Base-by-base conservation (phyloP, 306 rosid genomes). In the Rubus parviflorus region DNA sequence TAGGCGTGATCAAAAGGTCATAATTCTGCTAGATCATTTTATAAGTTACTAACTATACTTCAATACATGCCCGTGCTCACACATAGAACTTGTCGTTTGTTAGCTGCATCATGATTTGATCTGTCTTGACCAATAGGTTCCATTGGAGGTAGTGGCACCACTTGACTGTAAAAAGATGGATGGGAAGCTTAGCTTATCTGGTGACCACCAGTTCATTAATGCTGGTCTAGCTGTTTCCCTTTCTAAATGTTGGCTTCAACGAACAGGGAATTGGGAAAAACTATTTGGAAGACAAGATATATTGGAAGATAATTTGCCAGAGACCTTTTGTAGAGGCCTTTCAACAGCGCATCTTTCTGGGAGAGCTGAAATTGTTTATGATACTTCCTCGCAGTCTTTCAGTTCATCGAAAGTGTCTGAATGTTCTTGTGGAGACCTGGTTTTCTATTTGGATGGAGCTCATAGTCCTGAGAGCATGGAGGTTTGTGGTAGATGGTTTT, bases 391-490 rank as follows among this genome's bases (percentile, higher is more conserved):
- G 6, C 20, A 78, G 58, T 79, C 86, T 19, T 68, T 48, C 67
- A 61, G 68, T 70, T 68, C 87, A 35, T 65, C 84, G 23, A 63
- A 72, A 4, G 51, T 51, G 60, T 77, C 88, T 40, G 85, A 79
- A 70, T 82, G 73, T 70, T 68, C 85, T 61, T 75, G 72, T 49
- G 94, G 88, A 70, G 87, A 87, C 75, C 86, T 92, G 79, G 72
- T 85, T 80, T 90, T 92, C 86, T 92, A 90, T 81, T 81, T 90
- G 84, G 97, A 92, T 78, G 96, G 97, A 71, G 97, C 96, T 85
- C 97, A 90, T 76, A 92, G 93, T 84, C 93, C 97, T 23, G 97
- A 92, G 78, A 92, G 97, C 84, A 88, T 92, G 86, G 96, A 88
- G 69, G 91, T 82, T 80, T 87, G 86, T 83, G 83, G 87, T 46